Evolutionary conservation across 148 eudicot species (phyloP), one percentile per base, ranked within the genome.

Genomic region (Vaccinium vitisidaea): DNA sequence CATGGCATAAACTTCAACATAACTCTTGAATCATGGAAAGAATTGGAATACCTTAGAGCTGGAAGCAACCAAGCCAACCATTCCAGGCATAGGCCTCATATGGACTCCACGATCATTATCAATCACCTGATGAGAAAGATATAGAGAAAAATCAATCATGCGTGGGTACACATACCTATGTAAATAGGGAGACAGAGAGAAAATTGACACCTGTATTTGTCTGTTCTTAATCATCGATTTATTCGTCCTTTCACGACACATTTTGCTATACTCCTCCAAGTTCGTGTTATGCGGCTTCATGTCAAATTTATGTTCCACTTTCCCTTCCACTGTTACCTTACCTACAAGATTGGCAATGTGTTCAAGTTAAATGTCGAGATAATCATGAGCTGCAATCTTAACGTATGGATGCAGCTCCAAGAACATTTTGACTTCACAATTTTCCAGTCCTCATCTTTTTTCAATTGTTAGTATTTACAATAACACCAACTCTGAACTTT

Each of bases 61-160:
- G 52, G 93, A 74, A 74, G 94, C 81, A 88, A 92, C 84, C 78
- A 93, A 84, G 77, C 99, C 99, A 84, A 94, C 75, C 95, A 93
- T 94, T 83, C 99, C 99, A 84, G 99, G 99, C 98, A 97, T 94
- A 74, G 99, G 98, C 87, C 99, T 92, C 98, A 97, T 95, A 86
- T 91, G 96, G 80, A 91, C 88, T 86, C 99, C 99, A 81, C 93
- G 95, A 85, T 94, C 98, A 88, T 95, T 92, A 82, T 97, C 95
- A 87, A 97, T 95, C 77, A 97, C 96, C 99, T 97, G 81, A 77
- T 74, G 58, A 69, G 39, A 73, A 82, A 23, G 56, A 84, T 43
- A 21, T 63, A 79, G n/a, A 4, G 4, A 63, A 55, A 53, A 30
- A 25, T 67, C 13, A 32, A 21, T n/a, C 27, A 73, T 7, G 77